Evolutionary conservation across 2,329 filamentous ascomycete genomes (phyloP).

Genomic region (Daldinia sp.): DNA sequence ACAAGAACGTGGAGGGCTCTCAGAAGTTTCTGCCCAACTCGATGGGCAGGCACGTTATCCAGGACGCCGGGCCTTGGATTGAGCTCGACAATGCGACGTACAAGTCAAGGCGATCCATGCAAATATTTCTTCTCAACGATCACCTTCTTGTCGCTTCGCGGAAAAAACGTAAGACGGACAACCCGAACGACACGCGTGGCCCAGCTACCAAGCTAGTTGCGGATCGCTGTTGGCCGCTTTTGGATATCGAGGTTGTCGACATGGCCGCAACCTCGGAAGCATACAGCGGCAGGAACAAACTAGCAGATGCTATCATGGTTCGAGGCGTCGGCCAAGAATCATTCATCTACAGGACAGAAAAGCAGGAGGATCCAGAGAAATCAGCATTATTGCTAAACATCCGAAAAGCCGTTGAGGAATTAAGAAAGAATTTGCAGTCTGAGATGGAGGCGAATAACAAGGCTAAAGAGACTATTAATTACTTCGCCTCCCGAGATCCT

Average conservation of each 20-base stretch:
- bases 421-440: conserved; percentile 85
- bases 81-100: conserved; percentile 98
- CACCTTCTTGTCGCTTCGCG: conserved; percentile 90
- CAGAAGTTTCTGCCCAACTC: conserved; percentile 96
- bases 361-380: conserved; percentile 83
- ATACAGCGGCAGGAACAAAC: conserved; percentile 69
- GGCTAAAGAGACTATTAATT: conserved; percentile 85
- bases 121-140: conserved; percentile 93
- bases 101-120: conserved; percentile 89
- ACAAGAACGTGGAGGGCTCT: conserved; percentile 97
- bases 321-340: conserved; percentile 87
- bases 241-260: conserved; percentile 93
- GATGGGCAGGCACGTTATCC: conserved; percentile 90
- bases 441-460: conserved; percentile 91
- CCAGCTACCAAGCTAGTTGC: conserved; percentile 84
- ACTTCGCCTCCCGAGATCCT: conserved; percentile 83
- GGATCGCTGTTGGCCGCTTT: conserved; percentile 91
- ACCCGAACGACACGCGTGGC: conserved; percentile 63
- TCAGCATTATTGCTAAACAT: conserved; percentile 85
- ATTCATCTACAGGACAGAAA: conserved; percentile 93
- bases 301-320: conserved; percentile 90
- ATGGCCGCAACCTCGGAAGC: conserved; percentile 76
- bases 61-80: conserved; percentile 94
- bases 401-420: conserved; percentile 90
- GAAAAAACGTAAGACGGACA: conserved; percentile 91